Evolutionary conservation across 2,329 filamentous ascomycete species (phyloP).

Genomic region (Aspergillus fumigatiaffinis): DNA sequence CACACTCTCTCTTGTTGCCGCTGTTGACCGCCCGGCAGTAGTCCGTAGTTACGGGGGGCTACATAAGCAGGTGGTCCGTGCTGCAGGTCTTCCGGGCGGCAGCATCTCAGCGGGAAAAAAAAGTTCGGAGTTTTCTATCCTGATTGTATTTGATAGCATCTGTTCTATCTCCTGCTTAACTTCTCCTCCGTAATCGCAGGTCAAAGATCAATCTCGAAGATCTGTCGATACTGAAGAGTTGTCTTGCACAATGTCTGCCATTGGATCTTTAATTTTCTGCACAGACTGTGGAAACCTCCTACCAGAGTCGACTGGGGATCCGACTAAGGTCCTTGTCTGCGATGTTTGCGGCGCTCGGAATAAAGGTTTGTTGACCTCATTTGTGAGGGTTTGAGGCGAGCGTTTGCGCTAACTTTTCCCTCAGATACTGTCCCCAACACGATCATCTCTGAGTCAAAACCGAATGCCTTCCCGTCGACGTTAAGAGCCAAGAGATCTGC

Average conservation of each 20-base stretch:
- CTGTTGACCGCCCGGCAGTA: slow-evolving; percentile 25
- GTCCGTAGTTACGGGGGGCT: slow-evolving; percentile 5
- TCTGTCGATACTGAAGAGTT: background rate
- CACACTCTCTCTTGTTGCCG: slow-evolving; percentile 21
- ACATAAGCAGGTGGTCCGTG: slow-evolving; percentile 4
- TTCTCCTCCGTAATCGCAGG: background rate
- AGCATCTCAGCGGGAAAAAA: background rate
- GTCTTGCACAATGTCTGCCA: slow-evolving; percentile 61
- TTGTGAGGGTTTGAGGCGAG: background rate
- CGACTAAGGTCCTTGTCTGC: slow-evolving; percentile 73
- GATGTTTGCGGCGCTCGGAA: slow-evolving; percentile 83
- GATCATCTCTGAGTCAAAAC: slow-evolving; percentile 78
- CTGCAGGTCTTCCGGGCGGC: slow-evolving; percentile 1
- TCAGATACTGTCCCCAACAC: slow-evolving; percentile 71
- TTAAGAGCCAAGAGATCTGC: slow-evolving; percentile 82
- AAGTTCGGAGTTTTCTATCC: background rate
- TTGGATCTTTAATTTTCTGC: slow-evolving; percentile 90
- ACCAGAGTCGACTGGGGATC: slow-evolving; percentile 71
- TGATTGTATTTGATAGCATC: background rate
- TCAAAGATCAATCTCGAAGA: background rate
- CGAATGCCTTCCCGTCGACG: slow-evolving; percentile 85
- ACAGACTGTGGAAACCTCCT: slow-evolving; percentile 87
- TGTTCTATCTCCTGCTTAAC: background rate
- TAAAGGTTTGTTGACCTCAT: slow-evolving; percentile 56
- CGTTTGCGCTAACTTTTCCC: slow-evolving; percentile 16